Conservation (phyloP, 768 basidiomycete genomes). For the Suillus spraguei region DNA sequence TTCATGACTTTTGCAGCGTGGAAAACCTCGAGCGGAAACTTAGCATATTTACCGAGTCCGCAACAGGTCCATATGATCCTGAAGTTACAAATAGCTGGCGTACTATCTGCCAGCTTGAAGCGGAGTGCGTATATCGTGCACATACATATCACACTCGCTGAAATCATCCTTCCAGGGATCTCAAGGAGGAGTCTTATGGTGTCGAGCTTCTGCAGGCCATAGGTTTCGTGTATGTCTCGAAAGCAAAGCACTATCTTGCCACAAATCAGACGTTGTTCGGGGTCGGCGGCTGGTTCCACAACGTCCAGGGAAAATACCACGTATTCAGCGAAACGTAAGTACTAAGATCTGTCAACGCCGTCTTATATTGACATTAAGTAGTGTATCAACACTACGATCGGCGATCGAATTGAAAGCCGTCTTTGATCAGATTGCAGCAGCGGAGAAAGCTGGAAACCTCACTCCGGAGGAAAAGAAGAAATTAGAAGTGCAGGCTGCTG, state of each 20-base stretch:
- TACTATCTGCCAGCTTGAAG: constrained; percentile 79
- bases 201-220: constrained; percentile 84
- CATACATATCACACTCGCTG: constrained; percentile 5
- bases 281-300: constrained; percentile 92
- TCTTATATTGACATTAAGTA: constrained; percentile 37
- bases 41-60: constrained; percentile 85
- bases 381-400: constrained; percentile 78
- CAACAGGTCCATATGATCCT: constrained; percentile 64
- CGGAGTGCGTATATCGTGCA: constrained; percentile 58
- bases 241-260: constrained; percentile 82
- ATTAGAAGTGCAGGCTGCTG: constrained; percentile 90
- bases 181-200: constrained; percentile 86
- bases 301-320: constrained; percentile 90
- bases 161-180: constrained; percentile 50
- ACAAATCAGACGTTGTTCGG: constrained; percentile 71
- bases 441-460: constrained; percentile 82
- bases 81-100: constrained; percentile 75
- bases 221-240: constrained; percentile 83
- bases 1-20: constrained; percentile 35
- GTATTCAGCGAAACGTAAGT: constrained; percentile 90
- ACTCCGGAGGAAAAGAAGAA: constrained; percentile 77
- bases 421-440: constrained; percentile 91
- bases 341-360: not conserved
- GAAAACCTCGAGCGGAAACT: constrained; percentile 82
- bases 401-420: constrained; percentile 89